Base-by-base conservation (phyloP, 2,329 filamentous ascomycete genomes). In the Verticillium dahliae region DNA sequence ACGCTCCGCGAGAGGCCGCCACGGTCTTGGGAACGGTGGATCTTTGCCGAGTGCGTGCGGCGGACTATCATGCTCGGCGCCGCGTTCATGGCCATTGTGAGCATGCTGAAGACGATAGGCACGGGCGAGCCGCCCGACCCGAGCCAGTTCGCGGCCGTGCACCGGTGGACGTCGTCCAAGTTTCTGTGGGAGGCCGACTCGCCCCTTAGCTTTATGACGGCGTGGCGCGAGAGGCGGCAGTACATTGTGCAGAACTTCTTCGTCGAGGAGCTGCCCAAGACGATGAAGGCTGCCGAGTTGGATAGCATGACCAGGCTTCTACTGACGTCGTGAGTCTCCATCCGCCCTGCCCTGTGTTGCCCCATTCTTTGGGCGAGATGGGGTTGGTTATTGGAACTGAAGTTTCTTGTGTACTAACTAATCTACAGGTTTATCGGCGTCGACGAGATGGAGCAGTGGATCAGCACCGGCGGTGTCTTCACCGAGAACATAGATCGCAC, bases 1-100 rank as follows among this genome's bases (percentile, higher is more conserved):
- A 65, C 62, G 56, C 61, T 70, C 38, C 69, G 71, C 37, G 71
- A 74, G 2, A 68, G 67, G 33, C 72, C 74, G 27, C 78, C 78
- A 1, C 68, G 73, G 59, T 75, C 68, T 33, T 81, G 78, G 78
- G 77, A 80, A 76, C 70, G 68, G 14, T 81, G 78, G 78, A 62
- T 80, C 10, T 71, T 81, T 14, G 67, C 75, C 4, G 78, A 80
- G 67, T 77, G 75, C 61, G 67, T 73, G 6, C 71, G 78, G 15
- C 72, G 77, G 45, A 79, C 76, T 0, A 65, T 72, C 13, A 62
- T 79, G 61, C 71, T 74, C 62, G 65, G 70, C 0, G 67, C 69
- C 50, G 67, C 70, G 1, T 70, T 76, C 31, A 66, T 72, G 6
- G 75, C 71, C 58, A 62, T 79, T 18, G 69, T 70, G 41, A 68